A percentile compares a stretch with the other conserved stretches of the same genome.
phyloP scores from a whole-genome alignment of 106 monocot species.

The Apostasia ramifera region DNA sequence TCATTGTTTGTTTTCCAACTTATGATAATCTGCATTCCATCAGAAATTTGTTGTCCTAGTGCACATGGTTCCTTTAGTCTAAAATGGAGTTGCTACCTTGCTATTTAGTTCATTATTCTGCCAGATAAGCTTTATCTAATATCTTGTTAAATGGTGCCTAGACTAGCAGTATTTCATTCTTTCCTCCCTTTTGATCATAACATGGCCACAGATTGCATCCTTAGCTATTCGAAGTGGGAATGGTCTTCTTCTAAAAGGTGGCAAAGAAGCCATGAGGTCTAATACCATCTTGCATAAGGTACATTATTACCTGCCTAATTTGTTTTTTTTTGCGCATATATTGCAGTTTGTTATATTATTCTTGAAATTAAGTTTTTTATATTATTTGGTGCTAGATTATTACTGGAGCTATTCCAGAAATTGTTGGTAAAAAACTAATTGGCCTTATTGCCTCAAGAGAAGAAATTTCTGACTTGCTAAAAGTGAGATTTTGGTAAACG shows the following conservation, averaged over 20 bases:
- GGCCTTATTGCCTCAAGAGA: slow-evolving; percentile 90
- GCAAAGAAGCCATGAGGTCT: slow-evolving; percentile 92
- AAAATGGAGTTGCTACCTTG: not conserved
- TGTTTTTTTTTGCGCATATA: not conserved
- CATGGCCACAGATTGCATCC: slow-evolving; percentile 67
- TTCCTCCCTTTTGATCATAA: slow-evolving; percentile 1
- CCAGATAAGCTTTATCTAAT: not conserved
- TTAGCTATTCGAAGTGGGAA: slow-evolving; percentile 94
- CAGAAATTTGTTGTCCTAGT: not conserved
- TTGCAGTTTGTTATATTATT: not conserved
- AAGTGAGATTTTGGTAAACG: slow-evolving; percentile 34
- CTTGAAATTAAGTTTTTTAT: not conserved
- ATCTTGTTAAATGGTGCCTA: not conserved
- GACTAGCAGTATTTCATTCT: slow-evolving; percentile 1
- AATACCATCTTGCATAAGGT: slow-evolving; percentile 96
- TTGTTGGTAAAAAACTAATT: slow-evolving; percentile 68
- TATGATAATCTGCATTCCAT: not conserved
- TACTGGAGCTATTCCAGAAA: slow-evolving; percentile 61
- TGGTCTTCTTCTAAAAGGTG: slow-evolving; percentile 97
- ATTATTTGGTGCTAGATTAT: slow-evolving; percentile 45
- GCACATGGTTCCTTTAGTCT: not conserved
- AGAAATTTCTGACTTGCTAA: slow-evolving; percentile 89
- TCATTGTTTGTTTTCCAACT: not conserved
- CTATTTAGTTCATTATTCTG: not conserved
- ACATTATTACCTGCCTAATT: not conserved